Conservation (phyloP, 176 grass and related monocot genomes). For the Canna indica region DNA sequence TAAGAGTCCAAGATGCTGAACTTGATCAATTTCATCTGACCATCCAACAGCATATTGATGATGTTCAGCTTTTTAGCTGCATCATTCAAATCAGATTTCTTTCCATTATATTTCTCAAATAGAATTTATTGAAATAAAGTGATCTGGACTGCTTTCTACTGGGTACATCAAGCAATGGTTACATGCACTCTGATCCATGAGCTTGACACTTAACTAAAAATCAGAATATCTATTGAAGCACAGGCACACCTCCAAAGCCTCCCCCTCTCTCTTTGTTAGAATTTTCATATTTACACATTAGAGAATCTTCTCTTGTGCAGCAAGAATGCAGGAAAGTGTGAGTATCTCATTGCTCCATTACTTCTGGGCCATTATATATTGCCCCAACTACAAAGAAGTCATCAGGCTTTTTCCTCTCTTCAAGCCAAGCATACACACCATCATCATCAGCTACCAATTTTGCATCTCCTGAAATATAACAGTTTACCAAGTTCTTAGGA, state of each 20-base stretch:
- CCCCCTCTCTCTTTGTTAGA: not conserved
- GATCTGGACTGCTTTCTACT: not conserved
- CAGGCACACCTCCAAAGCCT: not conserved
- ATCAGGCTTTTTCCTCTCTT: slow-evolving; percentile 28
- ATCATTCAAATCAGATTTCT: not conserved
- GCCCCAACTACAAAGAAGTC: slow-evolving; percentile 30
- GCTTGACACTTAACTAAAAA: not conserved
- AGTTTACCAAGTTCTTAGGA: not conserved
- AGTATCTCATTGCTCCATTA: slow-evolving; percentile 22
- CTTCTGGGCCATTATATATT: slow-evolving; percentile 24
- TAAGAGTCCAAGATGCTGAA: not conserved
- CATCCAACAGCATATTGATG: no score
- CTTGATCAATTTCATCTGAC: no score
- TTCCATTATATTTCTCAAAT: not conserved
- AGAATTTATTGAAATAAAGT: not conserved
- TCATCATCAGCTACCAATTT: slow-evolving; percentile 5
- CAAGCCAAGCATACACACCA: slow-evolving; percentile 48
- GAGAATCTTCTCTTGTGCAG: not conserved
- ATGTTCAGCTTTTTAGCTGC: not conserved
- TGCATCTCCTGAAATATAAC: slow-evolving; percentile 31
- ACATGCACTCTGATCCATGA: not conserved
- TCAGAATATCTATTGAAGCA: not conserved
- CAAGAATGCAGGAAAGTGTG: not conserved
- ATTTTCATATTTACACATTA: not conserved
- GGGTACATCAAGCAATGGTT: not conserved